Conservation (phyloP, 2,329 filamentous ascomycete genomes). For the Fusarium abutilonis region DNA sequence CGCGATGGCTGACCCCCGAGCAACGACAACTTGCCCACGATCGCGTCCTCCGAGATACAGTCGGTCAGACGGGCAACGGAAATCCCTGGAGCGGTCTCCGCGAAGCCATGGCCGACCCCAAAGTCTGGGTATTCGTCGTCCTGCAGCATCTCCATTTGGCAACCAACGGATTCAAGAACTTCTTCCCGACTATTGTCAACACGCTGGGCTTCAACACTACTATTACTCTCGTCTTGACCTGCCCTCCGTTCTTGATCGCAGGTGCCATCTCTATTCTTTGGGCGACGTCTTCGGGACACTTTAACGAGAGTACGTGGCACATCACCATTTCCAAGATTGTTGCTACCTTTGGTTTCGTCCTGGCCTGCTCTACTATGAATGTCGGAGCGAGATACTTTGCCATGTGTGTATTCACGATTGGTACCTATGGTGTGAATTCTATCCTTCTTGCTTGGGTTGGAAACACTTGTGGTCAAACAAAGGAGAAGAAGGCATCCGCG, state of each 20-base stretch:
- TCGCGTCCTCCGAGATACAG: slow-evolving; percentile 49
- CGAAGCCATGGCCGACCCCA: slow-evolving; percentile 36
- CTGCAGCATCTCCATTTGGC: slow-evolving; percentile 33
- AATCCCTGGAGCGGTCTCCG: slow-evolving; percentile 24
- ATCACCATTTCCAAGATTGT: slow-evolving; percentile 49
- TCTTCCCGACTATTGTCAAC: slow-evolving; percentile 53
- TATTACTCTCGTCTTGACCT: slow-evolving; percentile 60
- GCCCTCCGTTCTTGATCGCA: slow-evolving; percentile 60
- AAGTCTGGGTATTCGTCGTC: slow-evolving; percentile 43
- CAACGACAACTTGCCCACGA: slow-evolving; percentile 56
- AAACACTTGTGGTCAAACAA: slow-evolving; percentile 55
- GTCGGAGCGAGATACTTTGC: slow-evolving; percentile 41
- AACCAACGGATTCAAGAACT: slow-evolving; percentile 49
- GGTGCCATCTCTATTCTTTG: slow-evolving; percentile 40
- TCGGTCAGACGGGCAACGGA: slow-evolving; percentile 30
- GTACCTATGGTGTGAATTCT: slow-evolving; percentile 53
- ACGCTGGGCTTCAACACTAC: slow-evolving; percentile 59
- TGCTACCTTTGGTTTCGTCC: slow-evolving; percentile 47
- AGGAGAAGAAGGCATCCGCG: slow-evolving; percentile 59
- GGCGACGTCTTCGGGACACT: slow-evolving; percentile 37
- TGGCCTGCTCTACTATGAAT: slow-evolving; percentile 43
- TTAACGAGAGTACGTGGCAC: slow-evolving; percentile 35
- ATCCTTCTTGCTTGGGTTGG: slow-evolving; percentile 57
- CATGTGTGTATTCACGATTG: slow-evolving; percentile 53
- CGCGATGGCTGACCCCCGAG: slow-evolving; percentile 50